Conservation (phyloP, 2,329 filamentous ascomycete species). For the Cytospora schulzeri region DNA sequence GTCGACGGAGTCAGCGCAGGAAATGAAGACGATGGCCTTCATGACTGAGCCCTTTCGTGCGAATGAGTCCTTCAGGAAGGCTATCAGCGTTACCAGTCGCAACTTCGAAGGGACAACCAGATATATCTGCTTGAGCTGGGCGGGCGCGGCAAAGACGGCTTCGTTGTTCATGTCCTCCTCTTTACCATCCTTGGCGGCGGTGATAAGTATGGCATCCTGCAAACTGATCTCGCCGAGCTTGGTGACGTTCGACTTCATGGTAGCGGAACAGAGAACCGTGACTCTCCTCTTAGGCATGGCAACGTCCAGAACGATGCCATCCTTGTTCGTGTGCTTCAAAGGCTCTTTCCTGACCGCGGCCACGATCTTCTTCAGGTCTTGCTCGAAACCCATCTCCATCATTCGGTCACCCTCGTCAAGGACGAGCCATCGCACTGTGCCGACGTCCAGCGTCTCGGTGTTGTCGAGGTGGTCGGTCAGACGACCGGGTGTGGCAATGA, state of each 20-base stretch:
- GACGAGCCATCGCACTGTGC: constrained; percentile 89
- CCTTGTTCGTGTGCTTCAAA: constrained; percentile 60
- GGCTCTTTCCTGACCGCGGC: constrained; percentile 70
- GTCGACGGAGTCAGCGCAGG: constrained; percentile 94
- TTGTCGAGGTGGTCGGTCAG: constrained; percentile 91
- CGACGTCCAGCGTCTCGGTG: constrained; percentile 85
- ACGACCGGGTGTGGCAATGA: constrained; percentile 91
- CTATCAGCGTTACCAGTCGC: constrained; percentile 82
- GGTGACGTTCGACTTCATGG: constrained; percentile 97
- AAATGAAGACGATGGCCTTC: constrained; percentile 97
- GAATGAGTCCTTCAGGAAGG: constrained; percentile 84
- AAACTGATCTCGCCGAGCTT: constrained; percentile 91
- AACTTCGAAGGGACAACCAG: constrained; percentile 86
- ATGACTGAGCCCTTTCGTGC: constrained; percentile 86
- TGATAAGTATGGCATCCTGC: constrained; percentile 87
- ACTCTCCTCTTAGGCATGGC: constrained; percentile 75
- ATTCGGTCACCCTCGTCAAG: constrained; percentile 96
- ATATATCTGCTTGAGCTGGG: constrained; percentile 92
- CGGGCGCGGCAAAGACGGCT: constrained; percentile 74
- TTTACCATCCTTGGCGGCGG: constrained; percentile 59
- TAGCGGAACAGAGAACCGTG: constrained; percentile 92
- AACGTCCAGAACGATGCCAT: constrained; percentile 58
- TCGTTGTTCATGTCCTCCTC: constrained; percentile 50
- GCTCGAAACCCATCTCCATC: constrained; percentile 97
- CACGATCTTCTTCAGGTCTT: constrained; percentile 88